Percentiles rank a stretch among this genome's conserved stretches.
These are phyloP conservation scores for Aspergillus awamori DNA, from an alignment of 2,329 filamentous ascomycete genomes.

Conservation along the genomic window DNA sequence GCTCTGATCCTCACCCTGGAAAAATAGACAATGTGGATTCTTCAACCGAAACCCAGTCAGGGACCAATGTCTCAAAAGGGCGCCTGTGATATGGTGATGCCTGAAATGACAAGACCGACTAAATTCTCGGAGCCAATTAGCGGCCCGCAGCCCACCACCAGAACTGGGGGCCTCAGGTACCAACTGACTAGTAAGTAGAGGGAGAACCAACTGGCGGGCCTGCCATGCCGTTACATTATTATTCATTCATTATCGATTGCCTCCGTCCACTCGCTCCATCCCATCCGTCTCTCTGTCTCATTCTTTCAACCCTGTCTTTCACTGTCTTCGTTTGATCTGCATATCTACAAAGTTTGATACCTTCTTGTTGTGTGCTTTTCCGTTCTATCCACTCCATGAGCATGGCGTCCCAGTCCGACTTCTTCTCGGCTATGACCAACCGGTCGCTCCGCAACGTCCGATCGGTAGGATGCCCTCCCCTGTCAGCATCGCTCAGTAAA, in stretches of 20 bases:
- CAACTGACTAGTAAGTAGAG: not conserved
- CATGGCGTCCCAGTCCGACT: constrained; percentile 40
- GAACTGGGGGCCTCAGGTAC: constrained; percentile 9
- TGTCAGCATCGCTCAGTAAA: not conserved
- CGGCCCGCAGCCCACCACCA: not conserved
- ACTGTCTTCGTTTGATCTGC: not conserved
- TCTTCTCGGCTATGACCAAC: constrained; percentile 67
- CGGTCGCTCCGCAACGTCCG: constrained; percentile 85
- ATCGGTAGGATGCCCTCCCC: constrained; percentile 60
- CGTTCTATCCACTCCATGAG: constrained; percentile 7
- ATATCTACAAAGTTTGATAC: constrained; percentile 1
- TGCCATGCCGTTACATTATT: constrained; percentile 1
- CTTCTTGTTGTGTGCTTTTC: not conserved
- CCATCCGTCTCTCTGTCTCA: constrained; percentile 1
- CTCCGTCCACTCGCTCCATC: constrained; percentile 1
- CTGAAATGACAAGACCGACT: constrained; percentile 11
- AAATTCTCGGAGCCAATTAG: constrained; percentile 7
- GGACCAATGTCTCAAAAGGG: not conserved
- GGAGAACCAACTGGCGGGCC: constrained; percentile 7
- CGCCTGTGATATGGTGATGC: constrained; percentile 2
- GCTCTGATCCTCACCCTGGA: not conserved
- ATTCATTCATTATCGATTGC: constrained; percentile 9
- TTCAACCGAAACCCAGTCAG: not conserved
- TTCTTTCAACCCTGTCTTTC: not conserved
- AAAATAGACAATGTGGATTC: not conserved